Conservation (phyloP, 768 basidiomycete species). For the Podaxis sp. region DNA sequence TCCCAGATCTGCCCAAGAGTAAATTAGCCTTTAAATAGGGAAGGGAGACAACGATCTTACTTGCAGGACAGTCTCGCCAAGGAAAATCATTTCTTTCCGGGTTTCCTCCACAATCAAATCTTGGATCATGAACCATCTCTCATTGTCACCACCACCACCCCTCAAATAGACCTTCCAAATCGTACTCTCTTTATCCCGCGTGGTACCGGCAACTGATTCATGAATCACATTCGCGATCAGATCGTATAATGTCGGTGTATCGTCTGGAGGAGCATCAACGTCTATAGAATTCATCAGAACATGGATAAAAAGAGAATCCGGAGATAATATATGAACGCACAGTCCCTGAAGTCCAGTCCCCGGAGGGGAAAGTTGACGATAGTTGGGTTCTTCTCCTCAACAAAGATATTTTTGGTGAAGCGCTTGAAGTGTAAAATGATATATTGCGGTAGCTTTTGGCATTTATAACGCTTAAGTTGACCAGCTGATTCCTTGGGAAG, state of each 20-base stretch:
- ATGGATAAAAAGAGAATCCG: constrained; percentile 18
- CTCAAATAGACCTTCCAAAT: constrained; percentile 91
- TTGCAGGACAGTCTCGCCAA: constrained; percentile 96
- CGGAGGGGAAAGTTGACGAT: constrained; percentile 96
- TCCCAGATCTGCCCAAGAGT: constrained; percentile 54
- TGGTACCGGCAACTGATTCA: constrained; percentile 94
- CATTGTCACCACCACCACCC: constrained; percentile 72
- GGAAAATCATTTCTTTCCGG: constrained; percentile 96
- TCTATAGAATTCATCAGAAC: constrained; percentile 42
- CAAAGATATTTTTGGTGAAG: constrained; percentile 94
- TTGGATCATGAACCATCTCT: constrained; percentile 96
- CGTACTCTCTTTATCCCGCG: constrained; percentile 86
- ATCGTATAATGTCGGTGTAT: constrained; percentile 78
- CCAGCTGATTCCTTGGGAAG: constrained; percentile 71
- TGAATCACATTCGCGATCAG: constrained; percentile 94
- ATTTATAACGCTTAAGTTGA: constrained; percentile 84
- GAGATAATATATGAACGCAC: constrained; percentile 46
- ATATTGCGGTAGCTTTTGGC: constrained; percentile 84
- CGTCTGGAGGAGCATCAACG: constrained; percentile 62
- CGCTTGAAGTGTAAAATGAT: constrained; percentile 94
- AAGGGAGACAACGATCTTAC: constrained; percentile 33
- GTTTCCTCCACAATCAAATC: constrained; percentile 96
- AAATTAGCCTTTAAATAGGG: constrained; percentile 11
- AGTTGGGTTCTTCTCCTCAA: constrained; percentile 98
- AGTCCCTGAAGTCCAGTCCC: constrained; percentile 89